Conservation (phyloP, 2,329 filamentous ascomycete genomes). For the Apiospora hydei region DNA sequence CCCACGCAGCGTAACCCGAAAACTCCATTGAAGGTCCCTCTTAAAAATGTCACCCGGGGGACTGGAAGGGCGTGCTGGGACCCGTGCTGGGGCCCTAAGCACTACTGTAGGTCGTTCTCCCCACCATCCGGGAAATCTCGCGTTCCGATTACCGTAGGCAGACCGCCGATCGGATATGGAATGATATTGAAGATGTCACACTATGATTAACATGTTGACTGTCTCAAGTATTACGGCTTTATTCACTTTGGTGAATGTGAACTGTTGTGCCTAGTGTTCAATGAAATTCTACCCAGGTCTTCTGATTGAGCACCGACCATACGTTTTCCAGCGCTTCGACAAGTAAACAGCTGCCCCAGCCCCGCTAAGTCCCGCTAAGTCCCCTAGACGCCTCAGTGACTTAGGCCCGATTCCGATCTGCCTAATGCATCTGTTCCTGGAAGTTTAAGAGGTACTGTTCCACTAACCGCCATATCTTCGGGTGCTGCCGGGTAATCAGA, state of each 20-base stretch:
- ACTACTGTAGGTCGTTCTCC: neutral
- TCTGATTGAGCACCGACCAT: too few species aligned
- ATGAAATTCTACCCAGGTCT: too few species aligned
- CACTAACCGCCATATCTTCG: too few species aligned
- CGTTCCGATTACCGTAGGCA: neutral
- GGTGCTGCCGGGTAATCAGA: too few species aligned
- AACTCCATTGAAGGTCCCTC: neutral
- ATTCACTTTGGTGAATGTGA: neutral
- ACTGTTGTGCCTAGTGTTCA: too few species aligned
- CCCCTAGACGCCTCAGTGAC: too few species aligned
- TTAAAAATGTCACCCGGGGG: neutral
- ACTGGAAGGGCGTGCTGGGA: neutral
- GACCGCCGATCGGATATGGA: neutral
- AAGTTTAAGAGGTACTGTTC: too few species aligned
- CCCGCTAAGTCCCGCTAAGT: too few species aligned
- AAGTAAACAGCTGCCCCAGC: too few species aligned
- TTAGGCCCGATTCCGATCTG: too few species aligned
- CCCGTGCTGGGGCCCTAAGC: neutral
- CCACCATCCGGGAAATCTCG: neutral
- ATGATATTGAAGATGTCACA: neutral
- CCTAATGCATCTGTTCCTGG: too few species aligned
- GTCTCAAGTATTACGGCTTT: neutral
- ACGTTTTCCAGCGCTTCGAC: too few species aligned
- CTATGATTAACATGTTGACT: neutral
- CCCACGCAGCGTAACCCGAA: neutral